These are phyloP conservation scores for Raffaelea ambrosiae DNA, from an alignment of 2,329 filamentous ascomycete species.

Conservation along the genomic window DNA sequence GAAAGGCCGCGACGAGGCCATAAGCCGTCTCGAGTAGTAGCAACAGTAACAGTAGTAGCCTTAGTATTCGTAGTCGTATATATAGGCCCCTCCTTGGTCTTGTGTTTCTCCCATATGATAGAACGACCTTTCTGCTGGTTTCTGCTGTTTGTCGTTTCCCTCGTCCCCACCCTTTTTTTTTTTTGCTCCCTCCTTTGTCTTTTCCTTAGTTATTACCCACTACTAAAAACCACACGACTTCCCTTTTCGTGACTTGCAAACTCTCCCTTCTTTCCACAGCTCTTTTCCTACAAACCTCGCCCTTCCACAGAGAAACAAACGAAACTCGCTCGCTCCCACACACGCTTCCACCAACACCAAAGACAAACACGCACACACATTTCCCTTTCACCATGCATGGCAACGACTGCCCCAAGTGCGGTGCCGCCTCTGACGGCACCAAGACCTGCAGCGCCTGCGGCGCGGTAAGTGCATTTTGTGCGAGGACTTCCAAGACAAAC, in stretches of 20 bases:
- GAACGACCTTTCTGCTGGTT: neutral
- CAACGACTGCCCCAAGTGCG: constrained; percentile 49
- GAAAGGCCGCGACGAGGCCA: too few relatives aligned
- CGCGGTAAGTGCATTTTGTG: constrained; percentile 50
- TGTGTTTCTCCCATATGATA: constrained; percentile 11
- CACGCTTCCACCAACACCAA: too few relatives aligned
- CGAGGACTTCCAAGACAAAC: too few relatives aligned
- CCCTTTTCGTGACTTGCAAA: too few relatives aligned
- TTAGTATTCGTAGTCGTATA: too few relatives aligned
- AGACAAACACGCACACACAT: neutral
- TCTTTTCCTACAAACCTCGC: too few relatives aligned
- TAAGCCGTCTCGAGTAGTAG: too few relatives aligned
- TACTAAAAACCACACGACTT: too few relatives aligned
- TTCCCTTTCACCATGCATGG: constrained; percentile 27
- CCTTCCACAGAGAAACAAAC: too few relatives aligned
- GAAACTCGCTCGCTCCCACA: neutral
- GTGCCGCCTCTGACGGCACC: constrained; percentile 32
- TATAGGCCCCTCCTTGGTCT: too few relatives aligned
- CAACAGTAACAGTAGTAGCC: too few relatives aligned
- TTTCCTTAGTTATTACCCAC: neutral
- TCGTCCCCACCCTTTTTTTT: neutral
- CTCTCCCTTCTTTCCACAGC: too few relatives aligned
- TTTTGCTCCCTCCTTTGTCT: neutral
- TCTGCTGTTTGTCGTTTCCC: neutral
- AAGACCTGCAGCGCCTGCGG: constrained; percentile 51